Conservation (phyloP, 2,329 filamentous ascomycete species). For the Xylariaceae sp. region DNA sequence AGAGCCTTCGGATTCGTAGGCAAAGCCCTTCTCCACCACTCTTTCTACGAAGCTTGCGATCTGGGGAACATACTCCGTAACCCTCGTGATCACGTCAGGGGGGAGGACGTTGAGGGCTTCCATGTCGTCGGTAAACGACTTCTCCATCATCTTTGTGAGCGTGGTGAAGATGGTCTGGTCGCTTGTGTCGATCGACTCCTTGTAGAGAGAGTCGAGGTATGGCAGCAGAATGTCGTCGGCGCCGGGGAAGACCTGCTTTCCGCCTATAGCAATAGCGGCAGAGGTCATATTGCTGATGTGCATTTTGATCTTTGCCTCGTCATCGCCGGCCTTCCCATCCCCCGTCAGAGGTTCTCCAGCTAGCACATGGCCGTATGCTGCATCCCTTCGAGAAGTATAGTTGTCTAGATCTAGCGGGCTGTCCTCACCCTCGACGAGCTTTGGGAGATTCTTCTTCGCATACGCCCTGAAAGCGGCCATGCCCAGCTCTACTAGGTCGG, state of each 20-base stretch:
- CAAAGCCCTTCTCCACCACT: constrained; percentile 80
- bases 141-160: constrained; percentile 79
- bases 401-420: constrained; percentile 43
- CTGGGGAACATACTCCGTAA: constrained; percentile 87
- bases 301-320: constrained; percentile 86
- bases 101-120: constrained; percentile 75
- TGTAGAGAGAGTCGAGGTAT: constrained; percentile 69
- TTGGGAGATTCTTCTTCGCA: constrained; percentile 48
- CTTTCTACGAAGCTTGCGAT: constrained; percentile 81
- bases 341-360: constrained; percentile 50
- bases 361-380: constrained; percentile 49
- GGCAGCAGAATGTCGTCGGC: constrained; percentile 68
- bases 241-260: constrained; percentile 47
- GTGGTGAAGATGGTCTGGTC: constrained; percentile 75
- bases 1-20: constrained; percentile 74
- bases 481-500: constrained; percentile 43
- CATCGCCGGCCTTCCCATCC: constrained; percentile 62
- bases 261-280: constrained; percentile 44
- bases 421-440: constrained; percentile 40
- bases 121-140: constrained; percentile 87
- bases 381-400: constrained; percentile 45
- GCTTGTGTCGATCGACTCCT: constrained; percentile 54
- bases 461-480: constrained; percentile 52
- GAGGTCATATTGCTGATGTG: constrained; percentile 62
- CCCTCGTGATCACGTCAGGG: constrained; percentile 76